These are phyloP conservation scores for Sphagnum magellanicum DNA, from an alignment of 228 moss, liverwort and hornwort genomes.

Conservation along the genomic window DNA sequence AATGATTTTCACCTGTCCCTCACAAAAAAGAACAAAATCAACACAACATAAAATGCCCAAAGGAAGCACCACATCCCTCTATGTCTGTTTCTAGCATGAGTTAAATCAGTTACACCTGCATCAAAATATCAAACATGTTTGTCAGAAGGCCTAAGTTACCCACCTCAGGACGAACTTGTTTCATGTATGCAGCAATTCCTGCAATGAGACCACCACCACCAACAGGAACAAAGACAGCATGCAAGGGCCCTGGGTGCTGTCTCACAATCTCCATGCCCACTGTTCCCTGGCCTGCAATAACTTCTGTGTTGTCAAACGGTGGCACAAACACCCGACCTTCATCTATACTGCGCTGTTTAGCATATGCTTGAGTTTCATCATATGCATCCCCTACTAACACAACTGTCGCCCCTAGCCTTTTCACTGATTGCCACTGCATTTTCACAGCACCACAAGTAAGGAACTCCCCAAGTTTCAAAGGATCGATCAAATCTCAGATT, in stretches of 20 bases:
- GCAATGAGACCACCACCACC: slow-evolving; percentile 96
- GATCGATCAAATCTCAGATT: not conserved
- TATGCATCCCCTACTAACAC: slow-evolving; percentile 85
- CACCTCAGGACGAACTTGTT: slow-evolving; percentile 81
- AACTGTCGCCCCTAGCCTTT: slow-evolving; percentile 74
- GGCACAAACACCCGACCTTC: slow-evolving; percentile 88
- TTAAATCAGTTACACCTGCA: too few species aligned
- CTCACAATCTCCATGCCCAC: slow-evolving; percentile 85
- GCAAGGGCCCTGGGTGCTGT: slow-evolving; percentile 67
- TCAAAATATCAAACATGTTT: too few species aligned
- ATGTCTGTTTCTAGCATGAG: too few species aligned
- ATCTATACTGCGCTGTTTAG: slow-evolving; percentile 59
- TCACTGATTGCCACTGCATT: slow-evolving; percentile 81
- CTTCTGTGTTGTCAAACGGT: slow-evolving; percentile 82
- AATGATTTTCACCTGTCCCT: slow-evolving; percentile 65
- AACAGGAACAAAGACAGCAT: slow-evolving; percentile 91
- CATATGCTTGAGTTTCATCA: slow-evolving; percentile 87
- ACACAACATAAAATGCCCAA: too few species aligned
- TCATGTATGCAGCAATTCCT: slow-evolving; percentile 88
- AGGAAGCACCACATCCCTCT: too few species aligned
- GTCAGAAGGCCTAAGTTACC: not conserved
- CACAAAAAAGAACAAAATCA: too few species aligned
- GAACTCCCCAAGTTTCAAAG: not conserved
- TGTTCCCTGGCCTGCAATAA: slow-evolving; percentile 95
- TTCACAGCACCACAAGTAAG: slow-evolving; percentile 1